These are phyloP conservation scores for Venturia asperata DNA, from an alignment of 2,329 filamentous ascomycete genomes.

Conservation along the genomic window DNA sequence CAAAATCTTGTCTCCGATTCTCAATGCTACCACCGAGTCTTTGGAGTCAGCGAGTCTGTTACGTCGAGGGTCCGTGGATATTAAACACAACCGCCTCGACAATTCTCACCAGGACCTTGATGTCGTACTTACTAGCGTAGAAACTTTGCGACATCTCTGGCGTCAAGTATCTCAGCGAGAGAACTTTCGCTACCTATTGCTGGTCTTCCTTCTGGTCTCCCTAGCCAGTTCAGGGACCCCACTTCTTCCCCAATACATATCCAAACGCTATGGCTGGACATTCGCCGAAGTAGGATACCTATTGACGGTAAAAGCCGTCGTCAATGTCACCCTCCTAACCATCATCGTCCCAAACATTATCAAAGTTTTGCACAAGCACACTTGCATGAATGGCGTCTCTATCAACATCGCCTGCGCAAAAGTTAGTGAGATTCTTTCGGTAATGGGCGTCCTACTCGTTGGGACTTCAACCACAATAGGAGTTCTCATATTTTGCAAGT, in stretches of 20 bases:
- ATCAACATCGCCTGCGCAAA: conserved; percentile 30
- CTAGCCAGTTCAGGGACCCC: conserved; percentile 35
- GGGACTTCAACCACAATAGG: conserved; percentile 26
- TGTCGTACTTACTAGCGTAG: background rate
- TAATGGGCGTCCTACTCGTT: conserved; percentile 31
- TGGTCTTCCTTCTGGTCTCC: conserved; percentile 31
- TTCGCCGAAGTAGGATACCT: conserved; percentile 33
- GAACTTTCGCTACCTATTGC: conserved; percentile 31
- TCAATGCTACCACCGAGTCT: background rate
- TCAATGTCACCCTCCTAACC: conserved; percentile 32
- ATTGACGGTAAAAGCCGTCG: conserved; percentile 32
- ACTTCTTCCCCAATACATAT: conserved; percentile 34
- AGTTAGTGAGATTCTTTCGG: conserved; percentile 29
- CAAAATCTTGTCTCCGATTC: background rate
- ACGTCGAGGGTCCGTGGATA: background rate
- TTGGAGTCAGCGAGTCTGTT: background rate
- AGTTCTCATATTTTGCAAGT: conserved; percentile 23
- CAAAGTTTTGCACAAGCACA: conserved; percentile 1
- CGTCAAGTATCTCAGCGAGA: conserved; percentile 14
- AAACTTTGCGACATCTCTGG: conserved; percentile 7
- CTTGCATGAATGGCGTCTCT: background rate
- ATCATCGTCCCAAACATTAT: conserved; percentile 27
- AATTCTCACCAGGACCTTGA: background rate
- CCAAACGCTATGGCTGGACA: conserved; percentile 34
- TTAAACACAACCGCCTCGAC: background rate